A percentile compares a stretch with the other conserved stretches of the same genome.
Evolutionary conservation across 2,329 filamentous ascomycete genomes (phyloP).

Genomic region (Nemania diffusa): DNA sequence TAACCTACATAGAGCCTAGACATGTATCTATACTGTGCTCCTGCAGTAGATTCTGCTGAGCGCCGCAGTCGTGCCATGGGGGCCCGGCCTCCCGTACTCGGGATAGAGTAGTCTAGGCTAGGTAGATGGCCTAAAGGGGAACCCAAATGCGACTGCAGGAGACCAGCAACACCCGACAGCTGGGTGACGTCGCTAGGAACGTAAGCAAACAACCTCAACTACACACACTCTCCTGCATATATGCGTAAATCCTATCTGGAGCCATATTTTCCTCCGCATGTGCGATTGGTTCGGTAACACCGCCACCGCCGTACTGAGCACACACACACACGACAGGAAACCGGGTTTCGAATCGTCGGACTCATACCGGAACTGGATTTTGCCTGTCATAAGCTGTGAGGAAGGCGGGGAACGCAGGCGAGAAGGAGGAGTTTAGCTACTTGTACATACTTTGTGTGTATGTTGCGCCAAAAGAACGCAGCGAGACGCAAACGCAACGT

Average conservation of each 20-base stretch:
- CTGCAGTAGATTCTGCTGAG: background rate
- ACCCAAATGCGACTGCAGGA: background rate
- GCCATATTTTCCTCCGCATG: background rate
- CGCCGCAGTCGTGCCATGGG: background rate
- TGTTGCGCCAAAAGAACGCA: background rate
- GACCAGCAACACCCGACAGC: conserved; percentile 18
- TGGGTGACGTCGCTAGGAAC: conserved; percentile 15
- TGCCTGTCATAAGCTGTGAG: conserved; percentile 1
- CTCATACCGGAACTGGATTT: conserved; percentile 6
- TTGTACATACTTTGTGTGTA: background rate
- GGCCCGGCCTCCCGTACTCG: background rate
- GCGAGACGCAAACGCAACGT: conserved; percentile 12
- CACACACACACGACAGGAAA: conserved; percentile 6
- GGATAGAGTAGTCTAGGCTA: conserved; percentile 7
- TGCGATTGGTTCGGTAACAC: conserved; percentile 30
- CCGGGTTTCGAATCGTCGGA: conserved; percentile 14
- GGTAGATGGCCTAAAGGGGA: background rate
- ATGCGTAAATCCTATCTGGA: conserved; percentile 14
- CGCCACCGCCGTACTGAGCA: conserved; percentile 29
- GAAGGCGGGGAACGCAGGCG: background rate
- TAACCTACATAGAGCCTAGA: background rate
- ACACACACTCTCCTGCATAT: background rate
- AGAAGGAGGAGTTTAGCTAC: background rate
- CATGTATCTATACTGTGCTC: background rate
- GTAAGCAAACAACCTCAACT: conserved; percentile 1